Evolutionary conservation across 306 rosid genomes (phyloP).

Genomic region (Prunus mira): DNA sequence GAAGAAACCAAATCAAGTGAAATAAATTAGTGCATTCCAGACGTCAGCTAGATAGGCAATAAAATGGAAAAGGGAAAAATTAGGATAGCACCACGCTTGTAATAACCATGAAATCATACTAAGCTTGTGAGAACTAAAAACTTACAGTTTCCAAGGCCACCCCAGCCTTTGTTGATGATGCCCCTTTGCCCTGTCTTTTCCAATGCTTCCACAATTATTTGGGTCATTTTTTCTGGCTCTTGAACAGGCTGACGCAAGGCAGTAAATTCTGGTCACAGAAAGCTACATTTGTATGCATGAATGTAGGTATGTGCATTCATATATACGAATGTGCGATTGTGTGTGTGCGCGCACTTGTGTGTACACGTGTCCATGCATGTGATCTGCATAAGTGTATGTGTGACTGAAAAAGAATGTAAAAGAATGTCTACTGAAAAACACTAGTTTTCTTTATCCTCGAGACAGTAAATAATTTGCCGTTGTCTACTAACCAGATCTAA

Average conservation of each 20-base stretch:
- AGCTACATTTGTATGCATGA: neutral
- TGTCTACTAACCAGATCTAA: neutral
- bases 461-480: neutral
- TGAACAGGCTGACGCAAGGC: conserved; percentile 69
- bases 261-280: neutral
- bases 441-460: neutral
- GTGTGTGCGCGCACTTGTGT: neutral
- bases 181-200: conserved; percentile 91
- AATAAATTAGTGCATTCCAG: conserved; percentile 9
- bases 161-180: conserved; percentile 99
- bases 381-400: neutral
- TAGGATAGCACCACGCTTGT: neutral
- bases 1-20: conserved; percentile 33
- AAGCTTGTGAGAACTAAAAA: conserved; percentile 8
- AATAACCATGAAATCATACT: neutral
- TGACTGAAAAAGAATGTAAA: neutral
- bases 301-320: neutral
- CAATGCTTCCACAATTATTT: conserved; percentile 86
- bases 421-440: neutral
- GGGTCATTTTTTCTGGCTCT: conserved; percentile 92
- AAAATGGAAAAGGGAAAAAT: neutral
- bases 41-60: conserved; percentile 5
- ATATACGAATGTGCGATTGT: neutral
- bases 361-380: neutral
- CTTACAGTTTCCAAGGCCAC: conserved; percentile 96